Evolutionary conservation across 345 rosid species (phyloP).

Genomic region (Citropsis articulata): DNA sequence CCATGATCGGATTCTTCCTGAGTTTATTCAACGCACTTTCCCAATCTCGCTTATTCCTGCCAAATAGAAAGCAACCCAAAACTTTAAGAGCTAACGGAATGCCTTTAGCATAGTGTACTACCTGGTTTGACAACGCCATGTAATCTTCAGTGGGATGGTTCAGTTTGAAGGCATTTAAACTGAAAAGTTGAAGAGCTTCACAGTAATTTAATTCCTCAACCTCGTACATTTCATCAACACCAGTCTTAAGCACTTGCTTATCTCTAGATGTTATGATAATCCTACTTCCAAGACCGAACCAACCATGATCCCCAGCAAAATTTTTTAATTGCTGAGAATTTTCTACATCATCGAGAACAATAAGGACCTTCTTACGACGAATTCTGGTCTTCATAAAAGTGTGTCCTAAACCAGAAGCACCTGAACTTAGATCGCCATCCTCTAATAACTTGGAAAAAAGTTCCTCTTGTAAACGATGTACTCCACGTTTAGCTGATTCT

Average conservation of each 20-base stretch:
- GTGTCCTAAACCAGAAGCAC: not conserved
- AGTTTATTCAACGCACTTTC: not conserved
- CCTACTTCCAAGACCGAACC: slow-evolving; percentile 14
- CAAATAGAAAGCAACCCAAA: not conserved
- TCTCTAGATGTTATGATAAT: slow-evolving; percentile 13
- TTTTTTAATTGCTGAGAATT: not conserved
- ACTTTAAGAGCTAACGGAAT: not conserved
- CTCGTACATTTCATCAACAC: not conserved
- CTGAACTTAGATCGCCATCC: not conserved
- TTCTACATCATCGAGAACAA: slow-evolving; percentile 19
- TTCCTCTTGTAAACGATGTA: not conserved
- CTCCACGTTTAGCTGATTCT: not conserved
- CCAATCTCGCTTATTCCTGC: not conserved
- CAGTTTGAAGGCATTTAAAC: not conserved
- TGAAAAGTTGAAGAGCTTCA: not conserved
- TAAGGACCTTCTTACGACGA: not conserved
- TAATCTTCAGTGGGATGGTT: not conserved
- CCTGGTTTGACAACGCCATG: not conserved
- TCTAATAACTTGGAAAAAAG: not conserved
- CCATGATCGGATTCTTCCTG: not conserved
- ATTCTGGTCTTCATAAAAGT: not conserved
- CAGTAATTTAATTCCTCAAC: not conserved
- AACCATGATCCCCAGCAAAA: not conserved
- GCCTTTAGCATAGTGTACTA: not conserved
- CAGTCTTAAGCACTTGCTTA: not conserved